Percentiles rank a stretch among this genome's conserved stretches.
Evolutionary conservation across 192 early-diverging fungal genomes (phyloP).

Genomic region (Coemansia sp.): DNA sequence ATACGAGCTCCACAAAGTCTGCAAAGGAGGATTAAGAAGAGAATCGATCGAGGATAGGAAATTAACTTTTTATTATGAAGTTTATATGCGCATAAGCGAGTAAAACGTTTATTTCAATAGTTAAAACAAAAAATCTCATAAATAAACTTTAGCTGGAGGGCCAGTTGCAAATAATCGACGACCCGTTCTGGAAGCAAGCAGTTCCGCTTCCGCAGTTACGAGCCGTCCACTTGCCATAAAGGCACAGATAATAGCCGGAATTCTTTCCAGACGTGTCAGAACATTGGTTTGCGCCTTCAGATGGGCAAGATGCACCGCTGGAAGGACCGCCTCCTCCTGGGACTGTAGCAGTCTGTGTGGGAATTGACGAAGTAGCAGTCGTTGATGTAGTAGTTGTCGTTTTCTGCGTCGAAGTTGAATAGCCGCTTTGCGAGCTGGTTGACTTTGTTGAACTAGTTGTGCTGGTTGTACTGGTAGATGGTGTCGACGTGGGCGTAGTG

Average conservation of each 20-base stretch:
- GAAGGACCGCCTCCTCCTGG: slow-evolving; percentile 20
- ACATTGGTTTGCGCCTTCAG: slow-evolving; percentile 20
- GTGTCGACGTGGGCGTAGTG: slow-evolving; percentile 52
- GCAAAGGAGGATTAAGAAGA: not conserved
- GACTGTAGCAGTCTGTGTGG: slow-evolving; percentile 2
- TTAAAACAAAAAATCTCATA: not conserved
- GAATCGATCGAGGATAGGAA: not conserved
- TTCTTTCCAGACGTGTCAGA: slow-evolving; percentile 17
- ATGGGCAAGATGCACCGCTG: slow-evolving; percentile 19
- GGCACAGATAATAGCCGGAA: slow-evolving; percentile 29
- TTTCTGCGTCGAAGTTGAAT: slow-evolving; percentile 2
- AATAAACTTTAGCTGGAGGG: slow-evolving; percentile 12
- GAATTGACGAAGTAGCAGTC: not conserved
- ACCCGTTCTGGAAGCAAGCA: slow-evolving; percentile 25
- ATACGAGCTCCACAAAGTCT: not conserved
- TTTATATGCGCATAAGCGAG: too few species aligned
- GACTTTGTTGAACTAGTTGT: slow-evolving; percentile 27
- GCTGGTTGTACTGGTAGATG: slow-evolving; percentile 60
- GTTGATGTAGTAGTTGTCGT: slow-evolving; percentile 4
- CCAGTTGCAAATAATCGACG: slow-evolving; percentile 31
- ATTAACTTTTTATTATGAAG: not conserved
- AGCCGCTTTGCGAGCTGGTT: slow-evolving; percentile 2
- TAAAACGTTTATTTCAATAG: not conserved
- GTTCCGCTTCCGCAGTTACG: slow-evolving; percentile 34
- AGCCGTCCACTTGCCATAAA: slow-evolving; percentile 30